Base-by-base conservation (phyloP, 2,329 filamentous ascomycete species). In the Colletotrichum chrysophilum region DNA sequence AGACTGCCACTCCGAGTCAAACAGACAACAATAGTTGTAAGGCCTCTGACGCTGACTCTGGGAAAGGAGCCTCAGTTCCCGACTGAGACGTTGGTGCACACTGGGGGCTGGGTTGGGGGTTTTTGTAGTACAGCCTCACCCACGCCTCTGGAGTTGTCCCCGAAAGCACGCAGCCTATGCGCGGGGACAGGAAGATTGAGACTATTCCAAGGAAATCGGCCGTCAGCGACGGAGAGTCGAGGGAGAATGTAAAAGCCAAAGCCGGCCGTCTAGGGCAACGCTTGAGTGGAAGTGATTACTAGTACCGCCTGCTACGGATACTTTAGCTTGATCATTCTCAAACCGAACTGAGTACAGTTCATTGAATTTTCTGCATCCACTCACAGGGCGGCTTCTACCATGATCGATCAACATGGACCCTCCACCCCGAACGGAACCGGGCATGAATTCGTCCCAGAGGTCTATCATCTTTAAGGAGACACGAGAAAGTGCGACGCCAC, bases 361-460 rank as follows among this genome's bases (percentile, higher is more conserved):
- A 4, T 48, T 1, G 38, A 48, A 0, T 4, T 48, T 4, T 48
- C 38, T 48, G 38, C 38, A 2, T 48, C 38, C 9, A 48, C 18
- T 9, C 38, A 48, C 18, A 48, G 9, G 38, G 38, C 18, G 38
- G 38, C 9, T n/a, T n/a, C 18, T 48, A 48, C 18, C 38, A 4
- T 2, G 1, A 48, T n/a, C 38, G 0, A n/a, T n/a, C 38, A 48
- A 2, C 38, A 48, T 48, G 9, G 38, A 1, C 2, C 2, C 18
- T 48, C 18, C 38, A 48, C 2, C 2, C 38, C 38, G 18, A 48
- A 48, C 18, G 18, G 18, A 6, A n/a, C 38, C 18, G 38, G 38
- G 5, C 9, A 48, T 48, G 18, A 1, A 4, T 48, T n/a, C 4
- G 36, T 43, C 4, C 36, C 36, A 3, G 2, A 48, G 38, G 18